Evolutionary conservation across 768 basidiomycete species (phyloP), one percentile per base, ranked within the genome.

Genomic region (Pleurotus citrinopileatus): DNA sequence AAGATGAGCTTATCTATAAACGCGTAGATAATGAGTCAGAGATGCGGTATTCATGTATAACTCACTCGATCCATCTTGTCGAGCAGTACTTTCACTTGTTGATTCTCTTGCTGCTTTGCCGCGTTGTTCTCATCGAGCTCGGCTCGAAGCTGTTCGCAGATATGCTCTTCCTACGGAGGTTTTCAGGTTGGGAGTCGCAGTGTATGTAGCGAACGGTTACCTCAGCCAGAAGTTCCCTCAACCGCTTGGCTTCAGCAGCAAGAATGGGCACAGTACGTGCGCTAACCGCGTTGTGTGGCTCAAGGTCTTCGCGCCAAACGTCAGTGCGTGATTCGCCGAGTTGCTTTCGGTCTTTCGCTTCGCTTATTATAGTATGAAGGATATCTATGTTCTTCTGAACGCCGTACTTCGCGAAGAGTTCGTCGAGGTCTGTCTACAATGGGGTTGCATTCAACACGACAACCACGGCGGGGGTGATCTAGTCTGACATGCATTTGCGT

Each of bases 341-440:
- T 29, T 74, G 76, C 50, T 84, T 81, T 20, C 78, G 70, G 17
- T 77, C 78, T 62, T 64, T 84, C 58, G 88, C 89, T 27, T 89
- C 88, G 9, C 74, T 81, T 1, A 91, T 82, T 12, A 89, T 79
- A 9, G 75, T 74, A 56, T 91, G 88, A 10, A 92, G 73, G 3
- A 74, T 75, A 64, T 92, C 89, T 27, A 91, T 78, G 58, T 81
- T 86, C 42, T 85, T 82, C 58, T 81, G 80, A 1, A 87, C 82
- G 47, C 80, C 74, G 61, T 87, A 85, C 52, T 86, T 79, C 25
- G 74, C 79, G 65, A 90, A 85, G n/a, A 91, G 57, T 32, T 82
- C 78, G 48, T 90, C 85, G 36, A 86, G 76, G 56, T 84, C 81
- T 32, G 79, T 78, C 87, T 90, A 50, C 42, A 10, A 51, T 12